Base-by-base conservation (phyloP, 371 early-diverging fungal genomes). In the Rhizopus stolonifer region DNA sequence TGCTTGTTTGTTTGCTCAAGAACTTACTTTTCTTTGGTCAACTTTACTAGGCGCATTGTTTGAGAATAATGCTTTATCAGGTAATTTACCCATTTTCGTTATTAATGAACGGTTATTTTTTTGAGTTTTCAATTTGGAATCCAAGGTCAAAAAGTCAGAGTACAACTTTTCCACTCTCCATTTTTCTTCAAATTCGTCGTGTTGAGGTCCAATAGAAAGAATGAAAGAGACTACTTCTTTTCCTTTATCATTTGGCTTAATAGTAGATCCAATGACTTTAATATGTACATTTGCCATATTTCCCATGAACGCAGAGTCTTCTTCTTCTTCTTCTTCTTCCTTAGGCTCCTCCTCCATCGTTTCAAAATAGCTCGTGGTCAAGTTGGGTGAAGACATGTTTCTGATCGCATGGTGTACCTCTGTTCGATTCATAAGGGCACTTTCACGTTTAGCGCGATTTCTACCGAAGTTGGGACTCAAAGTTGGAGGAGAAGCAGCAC, bases 141-240 rank as follows among this genome's bases (percentile, higher is more conserved):
- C 91, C 18, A 94, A 68, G n/a, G 72, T 60, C 36, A 90, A 67
- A 68, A 94, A 90, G 65, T 94, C 94, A 3, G 85, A 74, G 65
- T 93, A 94, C 18, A 81, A 69, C 67, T 94, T 94, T 56, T 90
- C 91, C 10, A 93, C 83, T 23, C 86, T 79, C 93, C 93, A 92
- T 42, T 85, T 61, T 48, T 92, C 76, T 38, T 69, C 67, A 42
- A 54, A 65, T 14, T 64, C 60, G 19, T 61, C 64, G 0, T 64
- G 60, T 3, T 61, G 60, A 13, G 21, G 22, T 6, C 81, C 78
- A 33, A 84, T 61, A 1, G 77, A 70, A 19, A 84, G 64, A 26
- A 72, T 60, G 39, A 88, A 88, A 3, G 76, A 78, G n/a, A 88
- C 61, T 14, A 85, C 77, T 52, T 90, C 92, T 50, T 87, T 88